Conservation (phyloP, 140 eudicot genomes). For the Anethum foeniculum region DNA sequence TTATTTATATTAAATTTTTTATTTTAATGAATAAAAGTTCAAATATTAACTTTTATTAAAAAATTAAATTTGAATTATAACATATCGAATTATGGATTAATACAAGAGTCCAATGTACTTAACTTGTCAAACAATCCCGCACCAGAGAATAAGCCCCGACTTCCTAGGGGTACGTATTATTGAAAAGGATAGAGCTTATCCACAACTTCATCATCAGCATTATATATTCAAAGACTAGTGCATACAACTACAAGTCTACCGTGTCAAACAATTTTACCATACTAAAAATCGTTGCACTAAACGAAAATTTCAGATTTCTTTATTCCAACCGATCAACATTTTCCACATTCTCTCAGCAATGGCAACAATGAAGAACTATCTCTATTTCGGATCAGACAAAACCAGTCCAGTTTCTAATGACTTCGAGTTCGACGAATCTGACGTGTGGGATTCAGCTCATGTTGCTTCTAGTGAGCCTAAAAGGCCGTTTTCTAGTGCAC, state of each 20-base stretch:
- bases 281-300: background rate
- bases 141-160: no score
- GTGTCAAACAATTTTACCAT: background rate
- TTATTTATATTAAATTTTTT: no score
- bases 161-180: no score
- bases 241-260: background rate
- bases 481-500: background rate
- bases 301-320: background rate
- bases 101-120: no score
- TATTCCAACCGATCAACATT: no score
- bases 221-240: background rate
- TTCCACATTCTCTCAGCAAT: background rate
- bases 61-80: no score
- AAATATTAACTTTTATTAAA: no score
- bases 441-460: constrained; percentile 23
- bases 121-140: no score
- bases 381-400: constrained; percentile 4
- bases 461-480: background rate
- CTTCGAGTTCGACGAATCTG: constrained; percentile 36
- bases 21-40: no score
- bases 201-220: background rate
- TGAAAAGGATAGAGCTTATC: background rate
- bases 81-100: no score
- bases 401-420: constrained; percentile 5
- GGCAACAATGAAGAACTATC: constrained; percentile 8